Conservation (phyloP, 2,329 filamentous ascomycete species). For the Alternaria incomplexa region DNA sequence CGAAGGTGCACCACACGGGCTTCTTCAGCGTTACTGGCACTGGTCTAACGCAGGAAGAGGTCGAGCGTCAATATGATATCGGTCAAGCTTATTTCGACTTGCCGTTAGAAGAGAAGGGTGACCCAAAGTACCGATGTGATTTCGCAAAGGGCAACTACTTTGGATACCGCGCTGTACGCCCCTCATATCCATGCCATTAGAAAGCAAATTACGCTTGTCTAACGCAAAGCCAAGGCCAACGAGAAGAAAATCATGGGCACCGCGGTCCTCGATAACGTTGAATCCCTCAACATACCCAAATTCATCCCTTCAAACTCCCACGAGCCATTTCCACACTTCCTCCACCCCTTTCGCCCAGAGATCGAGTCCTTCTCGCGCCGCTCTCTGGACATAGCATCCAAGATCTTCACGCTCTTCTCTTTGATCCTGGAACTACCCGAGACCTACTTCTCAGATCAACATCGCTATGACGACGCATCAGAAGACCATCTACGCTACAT, state of each 20-base stretch:
- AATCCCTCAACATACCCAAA: slow-evolving; percentile 43
- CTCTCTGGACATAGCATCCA: slow-evolving; percentile 34
- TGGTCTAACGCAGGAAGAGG: slow-evolving; percentile 36
- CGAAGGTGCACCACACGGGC: slow-evolving; percentile 35
- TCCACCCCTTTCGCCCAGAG: slow-evolving; percentile 31
- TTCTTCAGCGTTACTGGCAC: slow-evolving; percentile 42
- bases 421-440: slow-evolving; percentile 50
- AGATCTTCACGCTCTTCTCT: slow-evolving; percentile 50
- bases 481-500: slow-evolving; percentile 52
- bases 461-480: slow-evolving; percentile 45
- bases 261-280: slow-evolving; percentile 40
- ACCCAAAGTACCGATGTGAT: slow-evolving; percentile 38
- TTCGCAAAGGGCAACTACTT: slow-evolving; percentile 41
- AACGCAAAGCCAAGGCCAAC: slow-evolving; percentile 19
- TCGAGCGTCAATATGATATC: slow-evolving; percentile 42
- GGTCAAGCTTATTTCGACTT: slow-evolving; percentile 41
- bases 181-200: not conserved
- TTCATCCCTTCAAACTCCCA: slow-evolving; percentile 32
- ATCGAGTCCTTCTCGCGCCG: slow-evolving; percentile 38
- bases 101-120: slow-evolving; percentile 35
- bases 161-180: slow-evolving; percentile 35
- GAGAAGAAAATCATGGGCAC: slow-evolving; percentile 43
- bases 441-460: slow-evolving; percentile 46
- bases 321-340: slow-evolving; percentile 36
- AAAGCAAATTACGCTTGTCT: not conserved